Base-by-base conservation (phyloP, 2,329 filamentous ascomycete species). In the Neofusicoccum cordaticola region DNA sequence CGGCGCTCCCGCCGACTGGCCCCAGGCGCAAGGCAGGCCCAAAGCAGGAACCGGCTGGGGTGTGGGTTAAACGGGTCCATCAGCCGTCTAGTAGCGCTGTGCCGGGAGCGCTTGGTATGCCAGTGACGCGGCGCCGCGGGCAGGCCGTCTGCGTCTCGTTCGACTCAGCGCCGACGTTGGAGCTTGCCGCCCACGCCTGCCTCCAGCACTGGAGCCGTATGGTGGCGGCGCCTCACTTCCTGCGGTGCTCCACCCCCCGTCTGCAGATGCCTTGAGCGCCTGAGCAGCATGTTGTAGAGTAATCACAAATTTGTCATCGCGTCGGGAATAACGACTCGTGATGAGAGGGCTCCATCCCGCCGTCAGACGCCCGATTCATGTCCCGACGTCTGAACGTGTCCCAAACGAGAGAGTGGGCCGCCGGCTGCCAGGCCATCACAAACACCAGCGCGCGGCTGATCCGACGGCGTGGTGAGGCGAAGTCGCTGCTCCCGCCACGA, bases 131-230 rank as follows among this genome's bases (percentile, higher is more conserved):
- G 52, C 52, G 39, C 52, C 51, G n/a, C 52, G 37, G 8, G 41
- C 19, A 15, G 34, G 52, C 22, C 39, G 37, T 15, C 35, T 12
- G 35, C 35, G 7, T 12, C 9, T 13, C 41, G n/a, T 17, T 60
- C 56, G 56, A 60, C 34, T 60, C 56, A 60, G 56, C 47, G 15
- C 4, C 22, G 56, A 47, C 56, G 56, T 60, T 60, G 56, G 56
- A 60, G 19, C 41, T 60, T 60, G 56, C 35, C 15, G n/a, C 15
- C 31, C 4, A 39, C 52, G 37, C 13, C 37, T 19, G 13, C 39
- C 52, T 44, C 52, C 7, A 39, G 37, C 6, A 31, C 27, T 31
- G 41, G 41, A 35, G 37, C 56, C 56, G 27, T 13, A 27, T 47
- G 56, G 56, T 47, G 56, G 56, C 56, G 56, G 41, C 41, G 39